Base-by-base conservation (phyloP, 2,329 filamentous ascomycete species). In the Trichoderma sp. region DNA sequence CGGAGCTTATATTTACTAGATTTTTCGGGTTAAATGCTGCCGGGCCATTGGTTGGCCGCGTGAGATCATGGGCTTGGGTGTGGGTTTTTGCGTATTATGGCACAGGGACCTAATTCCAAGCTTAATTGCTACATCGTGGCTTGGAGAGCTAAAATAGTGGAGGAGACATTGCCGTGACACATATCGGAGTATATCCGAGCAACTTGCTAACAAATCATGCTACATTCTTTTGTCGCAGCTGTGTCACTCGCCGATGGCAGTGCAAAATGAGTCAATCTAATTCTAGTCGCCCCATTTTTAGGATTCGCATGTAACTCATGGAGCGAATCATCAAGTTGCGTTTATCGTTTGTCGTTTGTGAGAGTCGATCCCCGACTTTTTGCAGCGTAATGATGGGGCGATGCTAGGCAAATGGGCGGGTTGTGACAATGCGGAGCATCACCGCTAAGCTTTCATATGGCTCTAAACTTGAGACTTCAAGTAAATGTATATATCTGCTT, bases 181-280 rank as follows among this genome's bases (percentile, higher is more conserved):
- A 43, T 8, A 35, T 14, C 33, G 33, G 33, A 35, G 11, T 35
- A 43, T 19, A 43, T 43, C 19, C 37, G 37, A 43, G 37, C 19
- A 16, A 19, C 3, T 13, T 43, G 37, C 37, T 43, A 43, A 43
- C 16, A n/a, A 43, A 43, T n/a, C 16, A 43, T n/a, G 16, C 40
- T 43, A 10, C 19, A 4, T 4, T 43, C 19, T 43, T n/a, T 43
- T 19, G 40, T 43, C 40, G 40, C 40, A 19, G 40, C 19, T 43
- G 40, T 43, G 16, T n/a, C 40, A 43, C 16, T 43, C 3, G 16
- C 16, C 6, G 53, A 33, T 29, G 27, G 53, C 53, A 33, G 53
- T 33, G 53, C 53, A 49, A 19, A 43, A 52, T 62, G 59, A 62
- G 59, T 62, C 59, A 62, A 29, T 52, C 47, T 29, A 29, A 5